Evolutionary conservation across 495 filamentous ascomycete species (phyloP), one percentile per base, ranked within the genome.

Genomic region (Bombardia bombarda): DNA sequence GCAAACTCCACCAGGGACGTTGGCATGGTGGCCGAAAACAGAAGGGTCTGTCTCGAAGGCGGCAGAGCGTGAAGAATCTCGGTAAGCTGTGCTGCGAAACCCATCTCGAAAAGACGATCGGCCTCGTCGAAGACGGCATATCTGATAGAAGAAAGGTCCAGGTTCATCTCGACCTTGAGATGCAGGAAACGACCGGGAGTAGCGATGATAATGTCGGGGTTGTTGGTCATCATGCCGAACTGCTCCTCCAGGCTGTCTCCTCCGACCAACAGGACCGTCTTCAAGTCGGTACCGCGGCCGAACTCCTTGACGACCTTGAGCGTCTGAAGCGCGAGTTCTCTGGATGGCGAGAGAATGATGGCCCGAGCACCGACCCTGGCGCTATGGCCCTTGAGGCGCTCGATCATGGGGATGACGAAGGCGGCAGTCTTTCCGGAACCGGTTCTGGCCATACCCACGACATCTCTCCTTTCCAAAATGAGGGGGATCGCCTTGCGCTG

Each of bases 71-170:
- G 80, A 33, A 97, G 64, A 72, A 98, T 96, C 62, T 98, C 93
- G 2, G 83, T 83, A 35, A 98, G 71, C 57, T 98, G 93, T 6
- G 84, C 79, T 14, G 87, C 87, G 60, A 98, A 98, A 46, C 92
- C 92, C 87, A 96, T 94, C 63, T 98, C 92, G 63, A 97, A 98
- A 2, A 98, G 70, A 36, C 92, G 74, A 70, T 98, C 92, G 12
- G 92, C 92, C 58, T 98, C 92, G 60, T 98, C 92, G 35, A 98
- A 97, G 23, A 97, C 92, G 20, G 93, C 86, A 55, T 96, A 98
- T 34, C 75, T 70, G 39, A 96, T 80, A 9, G 84, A 90, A 3
- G 80, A 84, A 23, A 98, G 68, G 56, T 95, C 84, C 39, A 98
- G 69, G 22, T 76, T 68, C 92, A 95, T 95, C 60, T 97, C 92